A percentile compares a stretch with the other conserved stretches of the same genome.
Conservation (phyloP, 2,329 filamentous ascomycete species). For the Fonsecaea monophora region DNA sequence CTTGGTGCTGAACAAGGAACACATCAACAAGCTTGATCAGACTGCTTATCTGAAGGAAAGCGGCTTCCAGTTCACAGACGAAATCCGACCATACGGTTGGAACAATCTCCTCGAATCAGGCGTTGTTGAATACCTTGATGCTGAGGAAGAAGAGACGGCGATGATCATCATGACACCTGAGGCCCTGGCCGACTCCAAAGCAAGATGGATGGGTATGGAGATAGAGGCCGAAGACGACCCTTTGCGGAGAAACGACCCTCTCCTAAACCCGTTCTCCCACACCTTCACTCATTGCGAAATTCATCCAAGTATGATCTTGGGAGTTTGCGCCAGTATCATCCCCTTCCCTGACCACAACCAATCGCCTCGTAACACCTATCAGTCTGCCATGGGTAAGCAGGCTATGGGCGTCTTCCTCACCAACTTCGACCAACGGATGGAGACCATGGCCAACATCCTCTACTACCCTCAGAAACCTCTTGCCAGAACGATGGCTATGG, state of each 20-base stretch:
- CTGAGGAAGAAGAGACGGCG: constrained; percentile 96
- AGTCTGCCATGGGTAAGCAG: constrained; percentile 99
- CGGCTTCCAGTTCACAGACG: constrained; percentile 48
- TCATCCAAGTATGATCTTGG: constrained; percentile 97
- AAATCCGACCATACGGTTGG: constrained; percentile 79
- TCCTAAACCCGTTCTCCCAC: constrained; percentile 83
- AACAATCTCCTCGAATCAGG: constrained; percentile 81
- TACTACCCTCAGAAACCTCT: constrained; percentile 99
- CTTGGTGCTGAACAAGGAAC: constrained; percentile 82
- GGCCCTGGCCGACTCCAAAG: constrained; percentile 80
- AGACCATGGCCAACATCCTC: constrained; percentile 98
- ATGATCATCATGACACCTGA: constrained; percentile 99
- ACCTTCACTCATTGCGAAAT: constrained; percentile 99
- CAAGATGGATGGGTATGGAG: constrained; percentile 70
- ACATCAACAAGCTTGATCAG: constrained; percentile 74
- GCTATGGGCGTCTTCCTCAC: constrained; percentile 99
- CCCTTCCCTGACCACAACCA: constrained; percentile 98
- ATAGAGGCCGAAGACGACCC: constrained; percentile 72
- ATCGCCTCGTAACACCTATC: constrained; percentile 98
- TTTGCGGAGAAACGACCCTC: constrained; percentile 86
- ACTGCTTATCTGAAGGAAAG: constrained; percentile 60
- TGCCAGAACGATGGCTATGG: constrained; percentile 96
- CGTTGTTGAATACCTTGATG: constrained; percentile 94
- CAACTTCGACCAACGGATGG: constrained; percentile 96
- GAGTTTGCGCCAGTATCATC: constrained; percentile 98